phyloP scores from a whole-genome alignment of 768 basidiomycete species.

The Lepiota venenata region DNA sequence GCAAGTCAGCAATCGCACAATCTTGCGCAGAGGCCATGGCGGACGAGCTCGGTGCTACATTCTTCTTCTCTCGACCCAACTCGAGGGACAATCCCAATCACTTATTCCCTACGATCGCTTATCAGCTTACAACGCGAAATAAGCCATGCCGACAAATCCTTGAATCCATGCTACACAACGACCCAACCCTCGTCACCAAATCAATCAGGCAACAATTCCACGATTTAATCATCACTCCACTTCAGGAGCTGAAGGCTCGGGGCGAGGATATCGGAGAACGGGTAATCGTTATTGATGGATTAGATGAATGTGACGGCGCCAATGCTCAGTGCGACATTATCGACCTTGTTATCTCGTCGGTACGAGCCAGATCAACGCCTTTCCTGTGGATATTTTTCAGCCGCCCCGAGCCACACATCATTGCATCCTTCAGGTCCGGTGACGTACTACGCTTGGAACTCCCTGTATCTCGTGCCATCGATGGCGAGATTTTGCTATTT shows the following conservation, averaged over 20 bases:
- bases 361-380: background rate
- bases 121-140: background rate
- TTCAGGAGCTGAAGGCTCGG: background rate
- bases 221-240: background rate
- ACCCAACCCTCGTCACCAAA: background rate
- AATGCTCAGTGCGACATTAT: background rate
- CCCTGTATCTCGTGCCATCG: background rate
- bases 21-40: background rate
- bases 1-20: background rate
- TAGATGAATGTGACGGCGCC: background rate
- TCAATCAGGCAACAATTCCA: background rate
- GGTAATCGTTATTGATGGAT: background rate
- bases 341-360: background rate
- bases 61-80: constrained; percentile 8
- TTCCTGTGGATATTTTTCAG: constrained; percentile 1
- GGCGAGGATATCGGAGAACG: background rate
- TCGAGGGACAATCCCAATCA: background rate
- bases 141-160: background rate
- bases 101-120: background rate
- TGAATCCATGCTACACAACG: background rate
- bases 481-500: background rate
- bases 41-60: background rate
- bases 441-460: background rate
- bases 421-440: background rate
- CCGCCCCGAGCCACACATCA: background rate